Evolutionary conservation across 768 basidiomycete genomes (phyloP).

Genomic region (Mrakia frigida): DNA sequence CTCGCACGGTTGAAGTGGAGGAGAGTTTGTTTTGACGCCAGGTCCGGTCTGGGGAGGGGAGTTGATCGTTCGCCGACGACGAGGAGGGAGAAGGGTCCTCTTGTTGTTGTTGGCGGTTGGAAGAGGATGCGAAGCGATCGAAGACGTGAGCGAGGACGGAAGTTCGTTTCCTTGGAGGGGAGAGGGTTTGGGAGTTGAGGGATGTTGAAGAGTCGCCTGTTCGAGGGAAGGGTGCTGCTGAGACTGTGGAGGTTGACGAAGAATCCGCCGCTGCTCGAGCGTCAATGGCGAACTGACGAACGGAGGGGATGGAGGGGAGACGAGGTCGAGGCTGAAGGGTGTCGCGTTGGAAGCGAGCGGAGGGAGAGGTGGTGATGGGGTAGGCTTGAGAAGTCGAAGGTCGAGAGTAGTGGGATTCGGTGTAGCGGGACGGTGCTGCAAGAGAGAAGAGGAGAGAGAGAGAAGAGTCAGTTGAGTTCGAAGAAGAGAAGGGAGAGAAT

Average conservation of each 20-base stretch:
- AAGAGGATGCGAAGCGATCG: neutral
- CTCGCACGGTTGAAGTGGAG: constrained; percentile 1
- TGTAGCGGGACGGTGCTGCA: neutral
- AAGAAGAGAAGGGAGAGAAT: neutral
- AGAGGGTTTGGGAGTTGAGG: neutral
- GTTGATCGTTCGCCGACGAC: neutral
- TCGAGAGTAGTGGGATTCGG: neutral
- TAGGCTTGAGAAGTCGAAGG: neutral
- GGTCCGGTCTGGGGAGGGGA: neutral
- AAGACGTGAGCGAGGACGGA: constrained; percentile 10
- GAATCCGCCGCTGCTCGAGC: neutral
- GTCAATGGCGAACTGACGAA: neutral
- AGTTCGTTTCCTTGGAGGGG: neutral
- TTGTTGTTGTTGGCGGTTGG: neutral
- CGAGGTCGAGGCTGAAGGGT: neutral
- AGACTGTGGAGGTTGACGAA: neutral
- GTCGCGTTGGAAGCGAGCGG: neutral
- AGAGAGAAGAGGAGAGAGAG: neutral
- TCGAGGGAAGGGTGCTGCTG: constrained; percentile 3
- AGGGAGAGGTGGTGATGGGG: neutral
- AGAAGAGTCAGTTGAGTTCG: neutral
- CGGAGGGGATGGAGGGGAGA: constrained; percentile 6
- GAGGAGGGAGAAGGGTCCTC: neutral
- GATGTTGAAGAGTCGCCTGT: neutral
- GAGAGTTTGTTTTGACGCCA: neutral